Conservation (phyloP, 352 stramenopile species). For the Pythium dissotocum region DNA sequence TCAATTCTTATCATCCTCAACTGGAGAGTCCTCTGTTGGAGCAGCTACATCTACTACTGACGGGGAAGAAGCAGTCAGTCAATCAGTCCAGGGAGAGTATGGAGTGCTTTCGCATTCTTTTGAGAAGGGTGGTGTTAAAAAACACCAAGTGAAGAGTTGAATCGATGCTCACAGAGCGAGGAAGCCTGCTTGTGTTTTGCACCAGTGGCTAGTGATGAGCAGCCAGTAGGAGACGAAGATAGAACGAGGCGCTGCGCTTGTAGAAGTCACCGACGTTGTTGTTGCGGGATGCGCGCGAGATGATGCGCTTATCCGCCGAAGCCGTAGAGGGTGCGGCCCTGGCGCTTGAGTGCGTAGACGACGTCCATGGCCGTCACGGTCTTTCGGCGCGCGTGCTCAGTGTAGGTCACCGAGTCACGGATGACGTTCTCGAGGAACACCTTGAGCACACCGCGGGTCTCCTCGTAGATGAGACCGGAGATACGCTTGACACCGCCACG, state of each 20-base stretch:
- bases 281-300: not conserved
- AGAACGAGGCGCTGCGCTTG: not conserved
- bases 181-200: not conserved
- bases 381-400: conserved; percentile 90
- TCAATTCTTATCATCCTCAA: no score
- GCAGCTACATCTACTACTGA: no score
- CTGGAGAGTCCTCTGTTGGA: no score
- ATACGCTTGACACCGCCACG: conserved; percentile 48
- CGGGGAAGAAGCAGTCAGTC: not conserved
- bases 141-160: conserved; percentile 37
- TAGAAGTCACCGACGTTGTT: conserved; percentile 91
- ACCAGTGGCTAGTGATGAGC: conserved; percentile 15
- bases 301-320: conserved; percentile 63
- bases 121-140: conserved; percentile 53
- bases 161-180: not conserved
- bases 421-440: conserved; percentile 68
- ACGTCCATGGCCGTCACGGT: conserved; percentile 96
- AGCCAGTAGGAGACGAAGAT: not conserved
- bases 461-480: conserved; percentile 63
- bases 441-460: conserved; percentile 70
- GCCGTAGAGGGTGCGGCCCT: conserved; percentile 91
- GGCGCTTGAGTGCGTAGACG: conserved; percentile 94
- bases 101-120: conserved; percentile 18
- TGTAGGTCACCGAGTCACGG: conserved; percentile 60
- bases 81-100: no score